Evolutionary conservation across 129 eudicot genomes (phyloP).

Genomic region (Flaveria robusta): DNA sequence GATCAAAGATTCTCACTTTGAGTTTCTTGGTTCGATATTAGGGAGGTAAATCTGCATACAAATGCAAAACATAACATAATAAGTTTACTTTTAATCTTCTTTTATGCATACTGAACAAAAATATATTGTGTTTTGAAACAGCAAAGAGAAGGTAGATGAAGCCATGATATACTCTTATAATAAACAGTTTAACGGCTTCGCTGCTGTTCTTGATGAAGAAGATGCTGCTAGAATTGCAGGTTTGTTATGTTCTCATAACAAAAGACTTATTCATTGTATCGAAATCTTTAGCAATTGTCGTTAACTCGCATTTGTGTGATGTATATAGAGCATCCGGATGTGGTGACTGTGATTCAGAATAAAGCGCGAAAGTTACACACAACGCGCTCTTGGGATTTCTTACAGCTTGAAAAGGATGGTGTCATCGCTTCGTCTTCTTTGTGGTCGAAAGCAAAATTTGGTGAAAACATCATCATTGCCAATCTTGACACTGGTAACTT

Average conservation of each 20-base stretch:
- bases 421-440: conserved; percentile 41
- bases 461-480: conserved; percentile 74
- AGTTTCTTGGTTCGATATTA: conserved; percentile 53
- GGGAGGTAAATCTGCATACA: conserved; percentile 47
- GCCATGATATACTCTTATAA: conserved; percentile 66
- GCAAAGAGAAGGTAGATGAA: conserved; percentile 50
- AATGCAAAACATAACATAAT: neutral
- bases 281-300: neutral
- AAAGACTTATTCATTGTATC: neutral
- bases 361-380: conserved; percentile 62
- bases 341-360: conserved; percentile 57
- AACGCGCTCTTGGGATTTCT: conserved; percentile 76
- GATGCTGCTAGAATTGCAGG: conserved; percentile 59
- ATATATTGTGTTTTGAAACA: conserved; percentile 10
- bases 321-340: conserved; percentile 75
- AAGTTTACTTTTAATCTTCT: neutral
- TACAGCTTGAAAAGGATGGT: conserved; percentile 55
- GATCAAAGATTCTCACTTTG: conserved; percentile 45
- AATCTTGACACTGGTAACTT: conserved; percentile 69
- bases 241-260: conserved; percentile 18
- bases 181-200: conserved; percentile 66
- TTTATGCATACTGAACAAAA: neutral
- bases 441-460: conserved; percentile 74
- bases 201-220: conserved; percentile 69
- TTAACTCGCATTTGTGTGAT: neutral